Evolutionary conservation across 2,329 filamentous ascomycete genomes (phyloP).

Genomic region (Incumbomyces delicatus): DNA sequence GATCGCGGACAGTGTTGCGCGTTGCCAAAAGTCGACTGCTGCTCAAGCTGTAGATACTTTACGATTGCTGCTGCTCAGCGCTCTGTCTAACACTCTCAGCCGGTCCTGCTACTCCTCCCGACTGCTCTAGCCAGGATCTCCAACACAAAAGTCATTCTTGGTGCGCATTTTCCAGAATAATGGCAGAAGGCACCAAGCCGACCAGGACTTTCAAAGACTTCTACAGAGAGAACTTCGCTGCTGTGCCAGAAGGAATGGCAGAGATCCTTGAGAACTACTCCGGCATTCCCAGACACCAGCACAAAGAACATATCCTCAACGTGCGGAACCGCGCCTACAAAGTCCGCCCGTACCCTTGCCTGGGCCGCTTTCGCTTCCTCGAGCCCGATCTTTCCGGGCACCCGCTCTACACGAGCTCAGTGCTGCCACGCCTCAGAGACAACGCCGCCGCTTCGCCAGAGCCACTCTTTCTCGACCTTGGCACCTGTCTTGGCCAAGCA

Average conservation of each 20-base stretch:
- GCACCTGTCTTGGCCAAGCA: conserved; percentile 37
- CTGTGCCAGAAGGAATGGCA: conserved; percentile 11
- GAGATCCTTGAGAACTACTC: conserved; percentile 14
- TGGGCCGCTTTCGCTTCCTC: conserved; percentile 36
- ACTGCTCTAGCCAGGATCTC: too few species aligned
- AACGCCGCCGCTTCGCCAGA: not conserved
- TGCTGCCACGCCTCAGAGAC: conserved; percentile 17
- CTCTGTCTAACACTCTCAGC: too few species aligned
- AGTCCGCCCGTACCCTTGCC: conserved; percentile 32
- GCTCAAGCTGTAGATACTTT: too few species aligned
- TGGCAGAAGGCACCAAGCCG: too few species aligned
- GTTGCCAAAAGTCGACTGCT: too few species aligned
- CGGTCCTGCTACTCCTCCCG: too few species aligned
- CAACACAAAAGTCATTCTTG: too few species aligned
- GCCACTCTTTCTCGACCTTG: conserved; percentile 32
- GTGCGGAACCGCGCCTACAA: conserved; percentile 21
- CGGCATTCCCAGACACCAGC: conserved; percentile 11
- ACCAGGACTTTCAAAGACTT: too few species aligned
- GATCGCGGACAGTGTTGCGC: too few species aligned
- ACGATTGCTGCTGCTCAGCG: too few species aligned
- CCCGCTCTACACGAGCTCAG: conserved; percentile 23
- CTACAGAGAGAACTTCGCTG: conserved; percentile 7
- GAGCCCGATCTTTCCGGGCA: conserved; percentile 29
- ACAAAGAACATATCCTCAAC: conserved; percentile 15
- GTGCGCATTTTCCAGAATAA: too few species aligned